Percentiles rank a stretch among this genome's conserved stretches.
Conservation (phyloP, 805 yeast species). For the Starmera dryadoides region DNA sequence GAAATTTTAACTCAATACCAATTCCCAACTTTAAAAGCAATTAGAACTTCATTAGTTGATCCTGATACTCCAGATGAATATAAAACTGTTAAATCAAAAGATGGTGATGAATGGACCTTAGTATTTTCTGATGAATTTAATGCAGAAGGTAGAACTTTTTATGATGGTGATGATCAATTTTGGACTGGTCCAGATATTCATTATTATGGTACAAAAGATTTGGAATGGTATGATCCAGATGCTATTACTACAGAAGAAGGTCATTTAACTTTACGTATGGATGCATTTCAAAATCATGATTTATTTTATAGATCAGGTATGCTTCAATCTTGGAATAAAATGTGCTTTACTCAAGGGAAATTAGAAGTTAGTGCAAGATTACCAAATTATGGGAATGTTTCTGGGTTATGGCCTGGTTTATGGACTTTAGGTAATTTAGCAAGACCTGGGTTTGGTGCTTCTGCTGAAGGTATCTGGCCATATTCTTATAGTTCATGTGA, state of each 20-base stretch:
- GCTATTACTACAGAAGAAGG: conserved; percentile 36
- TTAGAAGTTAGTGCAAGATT: conserved; percentile 34
- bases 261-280: conserved; percentile 31
- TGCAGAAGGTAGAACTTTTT: conserved; percentile 40
- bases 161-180: conserved; percentile 41
- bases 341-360: conserved; percentile 38
- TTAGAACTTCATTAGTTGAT: conserved; percentile 58
- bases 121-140: conserved; percentile 44
- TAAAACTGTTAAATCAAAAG: conserved; percentile 25
- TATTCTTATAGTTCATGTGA: conserved; percentile 41
- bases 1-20: conserved; percentile 45
- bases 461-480: conserved; percentile 46
- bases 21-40: conserved; percentile 51
- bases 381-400: conserved; percentile 33
- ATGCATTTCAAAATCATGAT: conserved; percentile 34
- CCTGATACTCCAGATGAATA: conserved; percentile 59
- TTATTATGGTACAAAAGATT: conserved; percentile 40
- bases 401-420: conserved; percentile 45
- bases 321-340: conserved; percentile 41
- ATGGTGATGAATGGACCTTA: conserved; percentile 32
- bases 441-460: conserved; percentile 40
- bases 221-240: conserved; percentile 48
- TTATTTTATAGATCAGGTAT: conserved; percentile 39
- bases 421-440: conserved; percentile 45
- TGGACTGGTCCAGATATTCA: conserved; percentile 36